Conservation (phyloP, 345 rosid genomes). For the Anastatica hierochuntica region DNA sequence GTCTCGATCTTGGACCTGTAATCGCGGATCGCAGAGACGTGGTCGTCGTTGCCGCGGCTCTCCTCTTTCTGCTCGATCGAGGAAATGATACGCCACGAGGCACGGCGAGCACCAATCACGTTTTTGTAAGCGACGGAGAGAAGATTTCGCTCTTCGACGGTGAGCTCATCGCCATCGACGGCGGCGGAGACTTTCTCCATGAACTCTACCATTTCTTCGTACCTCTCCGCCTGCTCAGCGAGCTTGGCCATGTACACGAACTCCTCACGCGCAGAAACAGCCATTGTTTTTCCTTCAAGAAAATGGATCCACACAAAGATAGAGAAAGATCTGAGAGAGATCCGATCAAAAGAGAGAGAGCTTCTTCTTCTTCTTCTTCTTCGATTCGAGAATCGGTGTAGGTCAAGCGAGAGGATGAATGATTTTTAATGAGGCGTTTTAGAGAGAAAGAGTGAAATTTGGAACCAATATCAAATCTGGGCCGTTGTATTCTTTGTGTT, state of each 20-base stretch:
- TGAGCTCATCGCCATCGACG: slow-evolving; percentile 57
- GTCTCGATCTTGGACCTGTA: slow-evolving; percentile 81
- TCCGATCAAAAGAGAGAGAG: slow-evolving; percentile 1
- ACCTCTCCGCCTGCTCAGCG: slow-evolving; percentile 97
- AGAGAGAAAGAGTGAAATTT: slow-evolving; percentile 21
- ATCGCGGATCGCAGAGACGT: slow-evolving; percentile 68
- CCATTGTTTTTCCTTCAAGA: slow-evolving; percentile 28
- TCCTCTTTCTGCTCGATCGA: slow-evolving; percentile 98
- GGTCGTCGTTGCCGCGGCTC: slow-evolving; percentile 92
- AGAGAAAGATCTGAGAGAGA: not conserved
- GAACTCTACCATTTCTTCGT: slow-evolving; percentile 96
- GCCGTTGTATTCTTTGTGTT: slow-evolving; percentile 42
- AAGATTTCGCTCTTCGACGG: slow-evolving; percentile 85
- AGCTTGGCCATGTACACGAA: slow-evolving; percentile 94
- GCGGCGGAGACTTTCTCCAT: slow-evolving; percentile 82
- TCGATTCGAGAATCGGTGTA: slow-evolving; percentile 2
- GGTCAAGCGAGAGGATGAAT: slow-evolving; percentile 6
- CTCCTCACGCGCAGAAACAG: slow-evolving; percentile 65
- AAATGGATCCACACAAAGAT: not conserved
- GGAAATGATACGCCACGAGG: slow-evolving; percentile 92
- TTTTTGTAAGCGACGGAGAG: slow-evolving; percentile 95
- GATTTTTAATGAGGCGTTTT: slow-evolving; percentile 24
- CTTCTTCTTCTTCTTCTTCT: no score
- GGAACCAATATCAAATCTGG: slow-evolving; percentile 22
- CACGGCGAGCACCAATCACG: slow-evolving; percentile 93